Base-by-base conservation (phyloP, 1,284 basidiomycete genomes). In the Ustilago nuda region DNA sequence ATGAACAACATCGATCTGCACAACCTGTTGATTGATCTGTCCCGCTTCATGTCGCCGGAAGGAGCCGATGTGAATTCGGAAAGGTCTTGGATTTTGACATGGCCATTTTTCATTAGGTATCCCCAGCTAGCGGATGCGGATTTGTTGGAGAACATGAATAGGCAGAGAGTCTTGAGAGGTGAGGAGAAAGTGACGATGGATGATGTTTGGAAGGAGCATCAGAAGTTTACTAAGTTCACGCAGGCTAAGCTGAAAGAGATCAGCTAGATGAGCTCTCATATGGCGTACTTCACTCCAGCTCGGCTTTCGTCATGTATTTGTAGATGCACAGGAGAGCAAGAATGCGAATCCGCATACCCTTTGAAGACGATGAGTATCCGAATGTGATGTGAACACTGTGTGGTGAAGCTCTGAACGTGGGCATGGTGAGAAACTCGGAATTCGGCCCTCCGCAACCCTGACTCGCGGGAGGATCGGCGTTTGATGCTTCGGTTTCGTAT, bases 51-150 rank as follows among this genome's bases (percentile, higher is more conserved):
- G 12, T 53, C 63, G 35, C 45, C 68, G 7, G 51, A 41, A 5
- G 64, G 69, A 2, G 73, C 71, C 11, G 81, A 79, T 53, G 55
- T 71, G 4, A 58, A 60, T 8, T 51, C 56, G 8, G 72, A 79
- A 37, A 37, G 53, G 23, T 66, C 36, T n/a, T 82, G 78, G 77
- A 67, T 66, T 43, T 39, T 82, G 27, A 61, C 67, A 9, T 33
- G 66, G 51, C 69, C 72, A 3, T 82, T 81, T 32, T 54, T 81
- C 11, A 60, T 79, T 32, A 52, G 74, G 9, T 80, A 78, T 48
- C 79, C 79, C 32, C 56, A 65, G 50, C 56, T 80, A 48, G 66
- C 65, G 2, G 73, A 78, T 46, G 61, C 56, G 11, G 23, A 51
- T 0, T 4, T 71, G 54, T 30, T 80, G 33, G 67, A 62, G 27